Conservation (phyloP, 139 green algal genomes). For the Ettlia oleoabundans region DNA sequence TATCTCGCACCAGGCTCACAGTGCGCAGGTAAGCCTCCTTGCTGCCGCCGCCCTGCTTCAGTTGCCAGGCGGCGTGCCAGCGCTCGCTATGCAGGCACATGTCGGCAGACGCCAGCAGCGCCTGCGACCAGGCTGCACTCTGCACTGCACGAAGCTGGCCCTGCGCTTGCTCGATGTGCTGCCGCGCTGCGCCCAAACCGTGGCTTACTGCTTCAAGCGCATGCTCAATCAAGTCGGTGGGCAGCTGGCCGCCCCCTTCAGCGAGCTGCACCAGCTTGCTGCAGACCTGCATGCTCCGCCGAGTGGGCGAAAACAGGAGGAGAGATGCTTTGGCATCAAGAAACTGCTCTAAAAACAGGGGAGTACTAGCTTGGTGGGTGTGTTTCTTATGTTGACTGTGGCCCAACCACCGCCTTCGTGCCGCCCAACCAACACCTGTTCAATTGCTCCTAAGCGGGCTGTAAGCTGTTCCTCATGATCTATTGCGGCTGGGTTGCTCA, state of each 20-base stretch:
- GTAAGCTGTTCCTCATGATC: neutral
- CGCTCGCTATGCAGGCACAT: slow-evolving; percentile 25
- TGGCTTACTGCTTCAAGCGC: neutral
- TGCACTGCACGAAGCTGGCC: neutral
- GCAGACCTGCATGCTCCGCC: slow-evolving; percentile 26
- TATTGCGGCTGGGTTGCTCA: neutral
- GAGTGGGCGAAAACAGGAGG: too few species aligned
- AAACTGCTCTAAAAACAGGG: too few species aligned
- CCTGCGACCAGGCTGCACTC: neutral
- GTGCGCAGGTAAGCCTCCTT: slow-evolving; percentile 2
- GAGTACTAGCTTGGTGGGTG: neutral
- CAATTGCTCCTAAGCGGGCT: neutral
- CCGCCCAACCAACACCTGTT: neutral
- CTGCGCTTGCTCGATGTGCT: neutral
- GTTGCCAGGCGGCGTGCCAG: slow-evolving; percentile 15
- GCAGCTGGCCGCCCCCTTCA: neutral
- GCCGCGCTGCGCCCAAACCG: neutral
- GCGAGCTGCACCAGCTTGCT: neutral
- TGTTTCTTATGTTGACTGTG: neutral
- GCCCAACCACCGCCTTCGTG: neutral
- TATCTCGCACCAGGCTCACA: slow-evolving; percentile 5
- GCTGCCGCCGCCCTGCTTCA: neutral
- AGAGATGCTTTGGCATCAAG: too few species aligned
- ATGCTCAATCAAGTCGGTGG: slow-evolving; percentile 17
- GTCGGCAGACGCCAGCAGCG: neutral